phyloP scores from a whole-genome alignment of 192 early-diverging fungal genomes.

The Entomortierella chlamydospora region DNA sequence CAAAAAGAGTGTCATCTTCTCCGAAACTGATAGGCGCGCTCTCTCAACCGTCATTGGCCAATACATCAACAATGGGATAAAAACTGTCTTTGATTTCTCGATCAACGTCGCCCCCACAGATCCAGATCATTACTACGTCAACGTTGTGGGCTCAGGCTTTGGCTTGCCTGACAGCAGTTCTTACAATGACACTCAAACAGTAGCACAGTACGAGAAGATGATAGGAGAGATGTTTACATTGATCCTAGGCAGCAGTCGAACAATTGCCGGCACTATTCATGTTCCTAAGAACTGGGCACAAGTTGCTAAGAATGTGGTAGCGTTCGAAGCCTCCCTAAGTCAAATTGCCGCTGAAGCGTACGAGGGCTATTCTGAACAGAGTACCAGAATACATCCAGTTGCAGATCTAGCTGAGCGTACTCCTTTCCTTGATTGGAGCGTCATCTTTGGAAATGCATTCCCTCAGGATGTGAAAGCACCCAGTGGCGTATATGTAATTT shows the following conservation, averaged over 20 bases:
- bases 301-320: no score
- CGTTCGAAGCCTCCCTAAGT: constrained; percentile 5
- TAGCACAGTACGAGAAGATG: no score
- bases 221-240: no score
- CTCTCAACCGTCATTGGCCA: constrained; percentile 24
- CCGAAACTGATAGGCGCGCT: constrained; percentile 10
- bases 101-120: constrained; percentile 4
- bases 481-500: constrained; percentile 29
- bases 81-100: constrained; percentile 1
- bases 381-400: no score
- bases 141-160: no score
- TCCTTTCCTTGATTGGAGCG: constrained; percentile 52
- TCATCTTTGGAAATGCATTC: constrained; percentile 43
- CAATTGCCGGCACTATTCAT: no score
- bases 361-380: background rate
- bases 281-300: no score
- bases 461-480: constrained; percentile 31
- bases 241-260: no score
- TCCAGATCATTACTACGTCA: no score
- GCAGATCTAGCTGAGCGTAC: constrained; percentile 30
- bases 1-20: background rate
- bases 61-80: constrained; percentile 25
- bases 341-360: background rate
- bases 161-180: no score
- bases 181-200: no score